Conservation (phyloP, 2,329 filamentous ascomycete genomes). For the Trichophyton verrucosum region DNA sequence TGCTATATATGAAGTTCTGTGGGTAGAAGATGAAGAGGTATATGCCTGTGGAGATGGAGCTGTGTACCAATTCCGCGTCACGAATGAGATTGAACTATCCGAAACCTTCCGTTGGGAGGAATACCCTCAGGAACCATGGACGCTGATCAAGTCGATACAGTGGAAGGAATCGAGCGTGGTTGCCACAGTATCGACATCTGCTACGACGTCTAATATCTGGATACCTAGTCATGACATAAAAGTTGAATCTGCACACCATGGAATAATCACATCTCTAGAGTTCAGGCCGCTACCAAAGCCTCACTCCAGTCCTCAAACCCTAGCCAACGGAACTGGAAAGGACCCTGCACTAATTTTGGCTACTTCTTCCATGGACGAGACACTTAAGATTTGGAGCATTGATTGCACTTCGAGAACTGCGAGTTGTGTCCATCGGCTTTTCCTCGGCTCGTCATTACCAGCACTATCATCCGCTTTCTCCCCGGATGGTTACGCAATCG, state of each 20-base stretch:
- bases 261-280: constrained; percentile 33
- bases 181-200: constrained; percentile 26
- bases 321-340: constrained; percentile 3
- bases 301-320: constrained; percentile 7
- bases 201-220: constrained; percentile 30
- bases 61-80: constrained; percentile 30
- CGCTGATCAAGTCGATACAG: constrained; percentile 28
- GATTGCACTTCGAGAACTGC: constrained; percentile 28
- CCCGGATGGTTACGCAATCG: constrained; percentile 36
- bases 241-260: constrained; percentile 29
- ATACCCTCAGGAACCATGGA: constrained; percentile 26
- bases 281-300: constrained; percentile 25
- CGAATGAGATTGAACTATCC: constrained; percentile 26
- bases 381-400: constrained; percentile 34
- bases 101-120: constrained; percentile 22
- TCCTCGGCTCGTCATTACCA: constrained; percentile 25
- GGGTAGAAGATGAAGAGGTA: constrained; percentile 27
- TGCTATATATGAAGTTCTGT: constrained; percentile 32
- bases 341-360: constrained; percentile 27
- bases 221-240: constrained; percentile 34
- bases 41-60: constrained; percentile 30
- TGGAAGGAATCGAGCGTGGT: constrained; percentile 22
- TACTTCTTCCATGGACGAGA: constrained; percentile 35
- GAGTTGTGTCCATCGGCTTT: constrained; percentile 26
- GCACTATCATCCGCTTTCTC: constrained; percentile 35